These are phyloP conservation scores for Leccinum pseudoinsigne DNA, from an alignment of 1,284 basidiomycete genomes.

Conservation along the genomic window DNA sequence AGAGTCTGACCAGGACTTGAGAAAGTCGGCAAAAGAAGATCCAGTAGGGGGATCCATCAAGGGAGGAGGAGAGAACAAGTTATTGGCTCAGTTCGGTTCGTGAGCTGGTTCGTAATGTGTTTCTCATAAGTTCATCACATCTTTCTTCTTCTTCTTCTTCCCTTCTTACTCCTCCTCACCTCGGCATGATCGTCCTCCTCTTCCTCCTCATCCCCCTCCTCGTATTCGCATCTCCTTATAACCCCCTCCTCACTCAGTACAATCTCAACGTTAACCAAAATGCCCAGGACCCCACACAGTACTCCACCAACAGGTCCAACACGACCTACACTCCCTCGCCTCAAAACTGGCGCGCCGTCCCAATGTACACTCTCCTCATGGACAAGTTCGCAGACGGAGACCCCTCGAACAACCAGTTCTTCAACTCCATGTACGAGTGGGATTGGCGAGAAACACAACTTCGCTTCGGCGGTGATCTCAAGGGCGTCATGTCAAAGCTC, in stretches of 20 bases:
- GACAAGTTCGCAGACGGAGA: conserved; percentile 95
- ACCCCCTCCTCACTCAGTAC: conserved; percentile 73
- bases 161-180: neutral
- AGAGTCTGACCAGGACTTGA: conserved; percentile 67
- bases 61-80: conserved; percentile 7
- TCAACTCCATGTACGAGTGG: conserved; percentile 75
- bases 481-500: conserved; percentile 69
- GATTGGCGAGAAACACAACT: conserved; percentile 88
- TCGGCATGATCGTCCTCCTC: conserved; percentile 22
- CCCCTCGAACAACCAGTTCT: conserved; percentile 88
- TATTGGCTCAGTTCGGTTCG: neutral
- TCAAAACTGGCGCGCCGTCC: conserved; percentile 82
- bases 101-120: neutral
- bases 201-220: conserved; percentile 15
- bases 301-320: conserved; percentile 61
- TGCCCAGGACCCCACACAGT: conserved; percentile 70
- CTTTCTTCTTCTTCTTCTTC: neutral
- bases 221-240: conserved; percentile 63
- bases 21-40: conserved; percentile 57
- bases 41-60: conserved; percentile 60
- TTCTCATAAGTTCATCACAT: neutral
- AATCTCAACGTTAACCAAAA: conserved; percentile 85
- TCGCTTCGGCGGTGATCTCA: conserved; percentile 84
- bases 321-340: conserved; percentile 77
- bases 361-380: conserved; percentile 82